Evolutionary conservation across 208 protist genomes (phyloP).

Genomic region (Trypanosoma vivax): DNA sequence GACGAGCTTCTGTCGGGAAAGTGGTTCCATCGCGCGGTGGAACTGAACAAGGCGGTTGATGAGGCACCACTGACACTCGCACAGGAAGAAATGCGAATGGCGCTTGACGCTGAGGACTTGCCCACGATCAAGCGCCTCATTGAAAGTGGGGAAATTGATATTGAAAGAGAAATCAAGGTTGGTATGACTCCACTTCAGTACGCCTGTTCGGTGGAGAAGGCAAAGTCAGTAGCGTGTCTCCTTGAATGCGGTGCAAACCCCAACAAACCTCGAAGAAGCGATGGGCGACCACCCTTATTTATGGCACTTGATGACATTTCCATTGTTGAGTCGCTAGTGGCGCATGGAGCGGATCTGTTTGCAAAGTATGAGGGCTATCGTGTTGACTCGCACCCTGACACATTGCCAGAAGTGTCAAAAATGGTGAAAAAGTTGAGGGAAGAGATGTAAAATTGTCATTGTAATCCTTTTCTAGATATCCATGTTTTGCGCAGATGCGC

Average conservation of each 20-base stretch:
- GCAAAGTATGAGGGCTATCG: conserved; percentile 64
- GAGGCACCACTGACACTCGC: conserved; percentile 43
- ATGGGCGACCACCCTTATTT: conserved; percentile 76
- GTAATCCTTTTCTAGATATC: neutral
- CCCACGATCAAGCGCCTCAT: conserved; percentile 39
- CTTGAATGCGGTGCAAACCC: conserved; percentile 76
- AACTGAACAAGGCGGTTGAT: conserved; percentile 57
- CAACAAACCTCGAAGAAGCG: conserved; percentile 43
- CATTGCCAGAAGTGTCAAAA: conserved; percentile 46
- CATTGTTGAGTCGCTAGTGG: conserved; percentile 57
- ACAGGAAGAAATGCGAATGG: conserved; percentile 53
- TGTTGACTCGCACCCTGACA: conserved; percentile 74
- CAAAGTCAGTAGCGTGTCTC: conserved; percentile 38
- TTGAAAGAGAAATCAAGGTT: conserved; percentile 34
- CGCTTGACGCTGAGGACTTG: conserved; percentile 46
- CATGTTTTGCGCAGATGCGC: neutral
- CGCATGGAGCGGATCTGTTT: conserved; percentile 65
- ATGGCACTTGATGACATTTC: conserved; percentile 76
- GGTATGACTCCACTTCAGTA: conserved; percentile 87
- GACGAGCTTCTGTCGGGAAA: conserved; percentile 56
- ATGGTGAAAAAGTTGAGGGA: conserved; percentile 31
- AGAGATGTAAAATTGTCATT: conserved; percentile 27
- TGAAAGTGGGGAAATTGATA: conserved; percentile 38
- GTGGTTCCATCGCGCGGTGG: conserved; percentile 73
- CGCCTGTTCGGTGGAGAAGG: conserved; percentile 55